Evolutionary conservation across 2,329 filamentous ascomycete genomes (phyloP).

Genomic region (Venturia oleaginea): DNA sequence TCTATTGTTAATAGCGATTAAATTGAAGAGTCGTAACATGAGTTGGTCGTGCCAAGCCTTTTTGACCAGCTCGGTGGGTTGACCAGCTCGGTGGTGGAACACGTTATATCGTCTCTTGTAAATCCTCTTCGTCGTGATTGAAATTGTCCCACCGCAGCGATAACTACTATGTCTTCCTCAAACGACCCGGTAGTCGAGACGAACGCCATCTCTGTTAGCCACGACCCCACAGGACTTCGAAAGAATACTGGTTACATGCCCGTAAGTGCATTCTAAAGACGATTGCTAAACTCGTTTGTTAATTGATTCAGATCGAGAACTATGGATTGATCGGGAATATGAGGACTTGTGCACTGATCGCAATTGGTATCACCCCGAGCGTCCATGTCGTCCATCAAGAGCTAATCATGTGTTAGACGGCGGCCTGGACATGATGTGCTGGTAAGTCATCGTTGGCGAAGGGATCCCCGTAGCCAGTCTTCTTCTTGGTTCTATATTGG

Average conservation of each 20-base stretch:
- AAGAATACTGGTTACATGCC: not conserved
- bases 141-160: not conserved
- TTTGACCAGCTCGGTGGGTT: too few relatives aligned
- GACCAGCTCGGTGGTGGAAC: too few relatives aligned
- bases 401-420: too few relatives aligned
- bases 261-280: not conserved
- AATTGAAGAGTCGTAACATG: too few relatives aligned
- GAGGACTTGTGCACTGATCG: constrained; percentile 67
- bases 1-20: too few relatives aligned
- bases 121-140: not conserved
- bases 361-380: constrained; percentile 65
- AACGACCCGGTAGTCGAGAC: not conserved
- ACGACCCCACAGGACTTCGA: not conserved
- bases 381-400: too few relatives aligned
- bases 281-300: not conserved
- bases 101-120: too few relatives aligned
- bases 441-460: too few relatives aligned
- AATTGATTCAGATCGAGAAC: constrained; percentile 49
- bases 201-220: not conserved
- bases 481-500: too few relatives aligned
- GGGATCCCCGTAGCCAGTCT: too few relatives aligned
- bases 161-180: not conserved
- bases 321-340: constrained; percentile 77
- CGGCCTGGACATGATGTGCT: too few relatives aligned
- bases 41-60: too few relatives aligned